A percentile compares a stretch with the other conserved stretches of the same genome.
phyloP scores from a whole-genome alignment of 257 asterid genomes.

The Handroanthus guayacan region DNA sequence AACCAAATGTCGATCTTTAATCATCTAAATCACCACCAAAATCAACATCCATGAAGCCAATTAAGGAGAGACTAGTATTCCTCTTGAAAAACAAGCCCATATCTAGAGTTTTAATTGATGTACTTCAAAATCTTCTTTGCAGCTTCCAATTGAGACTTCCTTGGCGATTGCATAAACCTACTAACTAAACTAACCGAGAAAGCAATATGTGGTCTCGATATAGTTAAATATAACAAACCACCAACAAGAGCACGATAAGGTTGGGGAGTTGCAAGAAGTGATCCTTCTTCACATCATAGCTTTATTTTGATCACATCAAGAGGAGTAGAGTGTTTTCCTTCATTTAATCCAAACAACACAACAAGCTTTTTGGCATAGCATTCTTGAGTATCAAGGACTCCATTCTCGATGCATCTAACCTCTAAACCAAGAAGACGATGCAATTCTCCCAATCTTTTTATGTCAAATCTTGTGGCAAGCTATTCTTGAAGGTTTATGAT shows the following conservation, averaged over 20 bases:
- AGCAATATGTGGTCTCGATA: conserved; percentile 12
- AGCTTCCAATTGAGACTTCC: background rate
- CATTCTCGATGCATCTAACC: background rate
- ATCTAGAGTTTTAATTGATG: background rate
- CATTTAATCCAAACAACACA: background rate
- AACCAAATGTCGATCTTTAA: conserved; percentile 9
- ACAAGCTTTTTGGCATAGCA: too few species aligned
- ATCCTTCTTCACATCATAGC: conserved; percentile 4
- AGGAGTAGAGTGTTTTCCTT: background rate
- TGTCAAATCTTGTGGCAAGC: background rate
- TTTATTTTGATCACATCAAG: background rate
- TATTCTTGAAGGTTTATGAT: background rate
- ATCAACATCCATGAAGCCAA: conserved; percentile 1
- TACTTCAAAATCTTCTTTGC: conserved; percentile 29
- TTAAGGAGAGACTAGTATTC: background rate
- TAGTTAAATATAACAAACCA: background rate
- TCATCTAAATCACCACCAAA: conserved; percentile 30
- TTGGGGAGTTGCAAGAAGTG: conserved; percentile 4
- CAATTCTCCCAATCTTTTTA: conserved; percentile 17
- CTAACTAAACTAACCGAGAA: background rate
- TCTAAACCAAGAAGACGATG: conserved; percentile 18
- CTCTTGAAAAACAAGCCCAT: background rate
- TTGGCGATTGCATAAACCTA: conserved; percentile 5
- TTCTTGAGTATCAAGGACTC: background rate
- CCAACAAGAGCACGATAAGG: conserved; percentile 13